These are phyloP conservation scores for Syncephalastrum monosporum DNA, from an alignment of 371 early-diverging fungal genomes.

Conservation along the genomic window DNA sequence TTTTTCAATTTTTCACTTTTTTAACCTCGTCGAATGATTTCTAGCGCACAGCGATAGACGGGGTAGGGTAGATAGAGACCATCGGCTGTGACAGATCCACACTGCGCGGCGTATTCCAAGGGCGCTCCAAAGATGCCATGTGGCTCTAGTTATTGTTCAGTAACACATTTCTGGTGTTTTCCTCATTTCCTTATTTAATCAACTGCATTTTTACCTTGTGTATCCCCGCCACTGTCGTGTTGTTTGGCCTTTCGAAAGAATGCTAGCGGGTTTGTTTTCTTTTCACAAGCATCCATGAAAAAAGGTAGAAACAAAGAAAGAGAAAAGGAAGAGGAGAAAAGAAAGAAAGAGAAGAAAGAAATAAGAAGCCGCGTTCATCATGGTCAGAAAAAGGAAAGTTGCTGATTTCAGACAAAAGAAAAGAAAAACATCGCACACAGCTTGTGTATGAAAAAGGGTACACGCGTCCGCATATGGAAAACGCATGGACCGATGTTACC, in stretches of 20 bases:
- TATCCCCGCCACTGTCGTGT: not conserved
- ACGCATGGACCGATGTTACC: too few relatives aligned
- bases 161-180: not conserved
- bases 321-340: not conserved
- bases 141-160: not conserved
- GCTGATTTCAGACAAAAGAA: too few relatives aligned
- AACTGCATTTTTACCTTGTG: not conserved
- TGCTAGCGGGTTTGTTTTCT: conserved; percentile 3
- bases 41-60: conserved; percentile 24
- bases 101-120: conserved; percentile 19
- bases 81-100: conserved; percentile 10
- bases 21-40: conserved; percentile 26
- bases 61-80: conserved; percentile 23
- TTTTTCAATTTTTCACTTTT: not conserved
- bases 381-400: too few relatives aligned
- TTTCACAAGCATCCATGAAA: not conserved
- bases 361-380: not conserved
- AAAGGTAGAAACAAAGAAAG: not conserved
- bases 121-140: conserved; percentile 23
- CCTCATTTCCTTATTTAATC: not conserved
- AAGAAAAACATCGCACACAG: too few relatives aligned
- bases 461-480: too few relatives aligned
- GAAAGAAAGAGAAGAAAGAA: not conserved
- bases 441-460: too few relatives aligned
- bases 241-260: conserved; percentile 1